Base-by-base conservation (phyloP, 2,329 filamentous ascomycete genomes). In the Aspergillus sp. region DNA sequence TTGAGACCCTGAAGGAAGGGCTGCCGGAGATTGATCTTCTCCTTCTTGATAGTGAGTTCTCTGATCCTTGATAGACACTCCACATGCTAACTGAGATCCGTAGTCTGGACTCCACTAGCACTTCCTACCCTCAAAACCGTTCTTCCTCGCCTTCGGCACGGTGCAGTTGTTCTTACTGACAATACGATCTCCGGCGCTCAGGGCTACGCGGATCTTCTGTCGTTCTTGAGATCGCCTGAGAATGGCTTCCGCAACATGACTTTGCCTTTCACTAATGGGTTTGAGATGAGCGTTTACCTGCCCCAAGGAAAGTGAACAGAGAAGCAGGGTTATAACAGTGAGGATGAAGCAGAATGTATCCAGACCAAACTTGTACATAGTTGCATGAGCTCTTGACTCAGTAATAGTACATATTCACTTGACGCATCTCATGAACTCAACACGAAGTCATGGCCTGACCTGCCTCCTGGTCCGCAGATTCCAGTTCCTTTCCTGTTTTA, bases 1-100 rank as follows among this genome's bases (percentile, higher is more conserved):
- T 78, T 0, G 81, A 88, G 69, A 88, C 85, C 0, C 71, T 86
- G 11, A 81, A 81, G 64, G 66, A 75, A 3, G 75, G 77, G 21
- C 59, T 88, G 0, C 73, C 77, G 1, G 67, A 78, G 30, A 75
- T 88, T n/a, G 84, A 88, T 62, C 75, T 88, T 17, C 65, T 88
- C n/a, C 72, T 88, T n/a, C 76, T 88, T 19, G 86, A 88, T 65
- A 88, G 86, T 27, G 25, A 27, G 25, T 8, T 27, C 25, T 27
- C 7, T 27, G 25, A 27, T 8, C 7, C 25, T 27, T 27, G 25
- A 27, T 8, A 8, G 25, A 27, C 25, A 27, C 25, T 27, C 7
- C 25, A 27, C 25, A 27, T 27, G 25, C 25, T 36, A 13, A 30
- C 21, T 36, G 5, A 8, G 8, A 25, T 17, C 15, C 19, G 3